Percentiles rank a stretch among this genome's conserved stretches.
Evolutionary conservation across 2,329 filamentous ascomycete species (phyloP).

Genomic region (Magnaporthiopsis rhizophila): DNA sequence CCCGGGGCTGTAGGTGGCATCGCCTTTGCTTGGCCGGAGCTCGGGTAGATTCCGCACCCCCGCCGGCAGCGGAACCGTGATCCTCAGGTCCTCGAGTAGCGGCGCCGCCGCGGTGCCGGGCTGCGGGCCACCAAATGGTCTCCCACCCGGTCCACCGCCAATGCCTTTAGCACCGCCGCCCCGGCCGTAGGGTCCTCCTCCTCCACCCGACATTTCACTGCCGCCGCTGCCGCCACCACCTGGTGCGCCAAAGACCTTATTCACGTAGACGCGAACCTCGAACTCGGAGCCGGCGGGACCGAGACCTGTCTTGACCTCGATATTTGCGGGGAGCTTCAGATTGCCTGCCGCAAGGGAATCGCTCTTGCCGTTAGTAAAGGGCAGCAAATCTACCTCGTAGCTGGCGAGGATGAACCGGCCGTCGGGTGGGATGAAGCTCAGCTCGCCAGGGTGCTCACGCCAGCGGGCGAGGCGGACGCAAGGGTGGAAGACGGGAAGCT

Average conservation of each 20-base stretch:
- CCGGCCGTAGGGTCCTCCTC: background rate
- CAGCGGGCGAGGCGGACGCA: slow-evolving; percentile 87
- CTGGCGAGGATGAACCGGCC: slow-evolving; percentile 88
- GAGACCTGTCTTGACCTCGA: slow-evolving; percentile 75
- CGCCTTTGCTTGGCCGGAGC: slow-evolving; percentile 70
- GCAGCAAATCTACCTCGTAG: slow-evolving; percentile 88
- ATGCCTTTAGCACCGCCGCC: slow-evolving; percentile 7
- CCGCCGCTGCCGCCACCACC: background rate
- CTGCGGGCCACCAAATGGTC: slow-evolving; percentile 37
- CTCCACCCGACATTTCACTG: background rate
- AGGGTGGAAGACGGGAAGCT: slow-evolving; percentile 90
- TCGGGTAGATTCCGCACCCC: slow-evolving; percentile 78
- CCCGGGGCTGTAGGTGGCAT: slow-evolving; percentile 71
- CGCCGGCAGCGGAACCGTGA: slow-evolving; percentile 71
- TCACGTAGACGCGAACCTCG: slow-evolving; percentile 70
- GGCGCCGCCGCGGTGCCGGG: slow-evolving; percentile 50
- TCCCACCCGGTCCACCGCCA: slow-evolving; percentile 6
- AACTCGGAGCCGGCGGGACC: slow-evolving; percentile 75
- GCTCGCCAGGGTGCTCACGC: slow-evolving; percentile 78
- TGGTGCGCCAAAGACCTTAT: slow-evolving; percentile 45
- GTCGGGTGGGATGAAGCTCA: slow-evolving; percentile 95
- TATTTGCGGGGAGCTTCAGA: slow-evolving; percentile 71
- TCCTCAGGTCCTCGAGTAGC: slow-evolving; percentile 64
- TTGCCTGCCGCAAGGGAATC: slow-evolving; percentile 44
- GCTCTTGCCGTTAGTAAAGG: slow-evolving; percentile 52